These are phyloP conservation scores for Ogataea henricii DNA, from an alignment of 805 yeast species.

Conservation along the genomic window DNA sequence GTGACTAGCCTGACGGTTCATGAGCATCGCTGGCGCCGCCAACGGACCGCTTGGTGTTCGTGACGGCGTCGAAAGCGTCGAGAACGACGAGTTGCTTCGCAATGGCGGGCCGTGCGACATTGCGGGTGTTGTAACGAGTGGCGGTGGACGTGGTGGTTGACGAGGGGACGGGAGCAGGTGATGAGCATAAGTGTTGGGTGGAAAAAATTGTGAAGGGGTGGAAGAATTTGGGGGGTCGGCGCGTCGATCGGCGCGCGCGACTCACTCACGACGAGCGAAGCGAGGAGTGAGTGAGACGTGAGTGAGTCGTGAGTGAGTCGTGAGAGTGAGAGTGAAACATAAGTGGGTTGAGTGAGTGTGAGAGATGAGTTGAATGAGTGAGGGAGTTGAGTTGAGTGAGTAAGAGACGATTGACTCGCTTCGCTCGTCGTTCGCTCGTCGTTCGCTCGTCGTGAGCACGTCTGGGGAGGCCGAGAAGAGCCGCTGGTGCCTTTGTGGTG, in stretches of 20 bases:
- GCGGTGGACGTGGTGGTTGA: neutral
- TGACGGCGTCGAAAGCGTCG: slow-evolving; percentile 24
- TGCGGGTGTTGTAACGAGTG: slow-evolving; percentile 4
- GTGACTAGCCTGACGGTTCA: slow-evolving; percentile 65
- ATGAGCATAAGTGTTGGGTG: neutral
- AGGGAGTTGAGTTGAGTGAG: too few relatives aligned
- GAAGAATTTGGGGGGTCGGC: neutral
- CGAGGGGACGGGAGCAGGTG: neutral
- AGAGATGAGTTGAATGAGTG: too few relatives aligned
- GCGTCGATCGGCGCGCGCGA: neutral
- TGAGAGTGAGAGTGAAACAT: too few relatives aligned
- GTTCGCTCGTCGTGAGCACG: too few relatives aligned
- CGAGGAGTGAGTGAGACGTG: neutral
- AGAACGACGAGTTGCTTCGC: slow-evolving; percentile 26
- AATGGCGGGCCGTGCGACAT: slow-evolving; percentile 29
- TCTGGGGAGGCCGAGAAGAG: too few relatives aligned
- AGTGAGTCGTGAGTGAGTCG: neutral
- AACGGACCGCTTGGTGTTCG: slow-evolving; percentile 49
- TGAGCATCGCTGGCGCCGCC: slow-evolving; percentile 44
- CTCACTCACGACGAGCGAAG: neutral
- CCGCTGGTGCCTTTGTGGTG: too few relatives aligned
- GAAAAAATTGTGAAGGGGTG: neutral
- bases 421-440: too few relatives aligned
- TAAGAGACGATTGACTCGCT: too few relatives aligned
- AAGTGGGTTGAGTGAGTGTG: too few relatives aligned